Conservation (phyloP, 768 basidiomycete species). For the Mycena epipterygia region DNA sequence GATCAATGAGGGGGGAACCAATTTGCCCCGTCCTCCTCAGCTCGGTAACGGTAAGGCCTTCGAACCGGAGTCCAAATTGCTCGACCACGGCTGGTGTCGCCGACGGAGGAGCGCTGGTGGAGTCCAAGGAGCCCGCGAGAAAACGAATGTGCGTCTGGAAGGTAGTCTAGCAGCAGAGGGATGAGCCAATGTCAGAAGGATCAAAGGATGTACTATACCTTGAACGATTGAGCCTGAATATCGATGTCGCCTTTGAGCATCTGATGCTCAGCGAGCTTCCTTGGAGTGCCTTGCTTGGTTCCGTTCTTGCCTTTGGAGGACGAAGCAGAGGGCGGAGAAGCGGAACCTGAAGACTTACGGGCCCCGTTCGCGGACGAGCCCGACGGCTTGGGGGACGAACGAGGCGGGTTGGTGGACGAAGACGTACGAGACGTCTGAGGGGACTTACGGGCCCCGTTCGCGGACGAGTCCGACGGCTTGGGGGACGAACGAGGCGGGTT, state of each 20-base stretch:
- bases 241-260: constrained; percentile 13
- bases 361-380: too few relatives aligned
- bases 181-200: background rate
- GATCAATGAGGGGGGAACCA: background rate
- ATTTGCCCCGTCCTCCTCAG: background rate
- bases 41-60: constrained; percentile 12
- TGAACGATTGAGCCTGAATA: background rate
- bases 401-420: background rate
- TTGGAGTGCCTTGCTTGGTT: background rate
- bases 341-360: too few relatives aligned
- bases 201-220: constrained; percentile 11
- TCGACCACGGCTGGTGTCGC: background rate
- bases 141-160: constrained; percentile 18
- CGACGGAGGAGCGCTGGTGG: background rate
- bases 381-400: too few relatives aligned
- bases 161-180: background rate
- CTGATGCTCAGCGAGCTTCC: constrained; percentile 21
- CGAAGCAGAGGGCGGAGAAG: background rate
- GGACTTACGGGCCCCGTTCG: background rate
- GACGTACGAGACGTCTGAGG: background rate
- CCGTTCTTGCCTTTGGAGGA: constrained; percentile 4
- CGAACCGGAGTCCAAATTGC: constrained; percentile 14
- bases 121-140: background rate
- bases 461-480: background rate
- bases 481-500: background rate